Base-by-base conservation (phyloP, 1,284 basidiomycete genomes). In the Veloboletus limbatus region DNA sequence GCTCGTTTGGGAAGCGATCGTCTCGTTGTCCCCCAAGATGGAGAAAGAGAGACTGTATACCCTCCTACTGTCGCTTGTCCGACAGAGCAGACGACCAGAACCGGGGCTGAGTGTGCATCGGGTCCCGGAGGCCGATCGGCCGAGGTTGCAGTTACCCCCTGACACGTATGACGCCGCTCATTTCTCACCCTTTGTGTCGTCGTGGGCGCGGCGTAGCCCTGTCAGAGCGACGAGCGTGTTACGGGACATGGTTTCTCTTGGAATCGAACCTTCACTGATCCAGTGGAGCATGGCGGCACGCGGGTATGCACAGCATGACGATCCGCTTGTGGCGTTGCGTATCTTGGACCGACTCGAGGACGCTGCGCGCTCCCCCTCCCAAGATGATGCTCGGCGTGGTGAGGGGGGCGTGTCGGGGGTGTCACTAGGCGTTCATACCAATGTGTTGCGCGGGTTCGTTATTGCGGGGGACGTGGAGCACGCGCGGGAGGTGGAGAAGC, bases 1-100 rank as follows among this genome's bases (percentile, higher is more conserved):
- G n/a, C 51, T 75, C 21, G 62, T 70, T 1, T 74, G 74, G 74
- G 55, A 59, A 4, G 59, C 60, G 6, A 49, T 66, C 32, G 49
- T 63, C 11, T 14, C 17, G 18, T 43, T 57, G 25, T 51, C 52
- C 16, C 41, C 45, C 5, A 41, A 25, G 21, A 4, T 34, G 1
- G 53, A 56, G 9, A 35, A 52, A 5, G 48, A 60, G 13, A 26
- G 43, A 6, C 53, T 74, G 2, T 73, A 75, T 11, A n/a, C 35
- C 2, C 48, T 62, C 43, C 41, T 64, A 8, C 17, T 62, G 13
- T 41, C 52, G 11, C 49, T 66, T 28, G 53, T 57, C 22, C 48
- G 33, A 30, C 38, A 22, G 17, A 58, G 59, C 31, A 35, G 32
- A 18, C 50, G 16, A 16, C 21, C 10, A 1, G 43, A 37, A 3